Evolutionary conservation across 352 stramenopile species (phyloP), one percentile per base, ranked within the genome.

Genomic region (Globisporangium yorkense): DNA sequence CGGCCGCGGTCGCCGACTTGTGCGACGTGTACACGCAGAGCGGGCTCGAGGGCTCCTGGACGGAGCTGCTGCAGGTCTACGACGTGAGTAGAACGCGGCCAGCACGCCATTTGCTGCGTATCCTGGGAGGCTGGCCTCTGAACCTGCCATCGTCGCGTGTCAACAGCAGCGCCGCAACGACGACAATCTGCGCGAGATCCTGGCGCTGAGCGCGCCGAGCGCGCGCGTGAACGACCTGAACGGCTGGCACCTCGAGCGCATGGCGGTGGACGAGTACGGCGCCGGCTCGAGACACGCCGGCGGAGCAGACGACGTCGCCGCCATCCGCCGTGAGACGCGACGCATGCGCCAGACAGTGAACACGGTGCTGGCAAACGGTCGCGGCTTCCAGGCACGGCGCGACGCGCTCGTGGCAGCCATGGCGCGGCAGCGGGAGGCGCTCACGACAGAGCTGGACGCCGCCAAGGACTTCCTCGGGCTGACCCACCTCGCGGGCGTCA

Each of bases 181-280:
- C 31, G 79, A 90, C 59, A 90, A 88, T 51, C 66, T 88, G 35
- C 62, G 67, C 6, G 83, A 92, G 64, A 92, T 92, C 59, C 59
- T 92, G 31, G 75, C 87, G 59, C 62, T 92, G 39, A 89, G 78
- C 46, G 74, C 71, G 9, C 83, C 83, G 0, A 75, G 53, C 2
- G 70, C 70, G 49, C 72, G 83, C 16, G 67, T 92, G 54, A 76
- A 75, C 33, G 78, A 85, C 27, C 62, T 92, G 12, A 89, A 78
- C 16, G 75, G 75, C 16, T 92, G 83, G 83, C 78, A 90, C 65
- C 57, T 92, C 50, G 83, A 92, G 66, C 83, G 83, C 46, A 92
- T 92, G 80, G 83, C 83, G 0, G 79, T 90, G 33, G 80, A 77
- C 16, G 83, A 92, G 63, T 79, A 82, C n/a, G 83, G 70, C 20